Base-by-base conservation (phyloP, 331 rosid species). In the Ulmus americana region DNA sequence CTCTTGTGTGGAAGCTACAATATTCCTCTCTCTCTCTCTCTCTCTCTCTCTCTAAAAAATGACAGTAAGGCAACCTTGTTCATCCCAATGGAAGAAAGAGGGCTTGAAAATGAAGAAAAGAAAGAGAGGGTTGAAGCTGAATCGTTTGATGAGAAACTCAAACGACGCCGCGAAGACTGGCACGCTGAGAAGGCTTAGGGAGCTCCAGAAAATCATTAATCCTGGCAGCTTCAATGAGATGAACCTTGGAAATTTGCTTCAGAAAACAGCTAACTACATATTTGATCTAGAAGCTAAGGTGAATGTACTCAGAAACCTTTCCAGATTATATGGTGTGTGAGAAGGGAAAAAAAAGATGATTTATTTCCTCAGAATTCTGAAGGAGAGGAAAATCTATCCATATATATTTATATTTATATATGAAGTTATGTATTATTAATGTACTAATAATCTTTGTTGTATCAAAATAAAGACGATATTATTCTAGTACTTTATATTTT, bases 291-390 rank as follows among this genome's bases (percentile, higher is more conserved):
- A 88, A 77, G 72, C 85, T 52, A 85, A 79, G 79, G 81, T 83
- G 39, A 77, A 73, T 0, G 35, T 67, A 67, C 77, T 88, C 63
- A 88, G 77, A 80, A 64, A 61, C 40, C 76, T 88, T 16, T 77
- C 88, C 82, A 64, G 78, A 59, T 62, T 78, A 4, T 81, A 75
- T 71, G 95, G 91, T 39, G 80, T 82, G 41, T 78, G 57, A 63
- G 46, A 13, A 54, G 55, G 39, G 22, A 20, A 18, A 14, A 20
- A 12, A 9, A 9, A 4, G 8, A 0, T 6, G 48, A 45, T 1
- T 6, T 45, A 45, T 45, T 45, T 45, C 48, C 8, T 1, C 8
- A 6, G 2, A 45, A 45, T 45, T 45, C 11, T 45, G 10, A 45
- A 45, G 11, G 11, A 45, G 8, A 1, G 48, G 11, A 7, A 6